These are phyloP conservation scores for Leucocoprinus leucothites DNA, from an alignment of 768 basidiomycete genomes.

Conservation along the genomic window DNA sequence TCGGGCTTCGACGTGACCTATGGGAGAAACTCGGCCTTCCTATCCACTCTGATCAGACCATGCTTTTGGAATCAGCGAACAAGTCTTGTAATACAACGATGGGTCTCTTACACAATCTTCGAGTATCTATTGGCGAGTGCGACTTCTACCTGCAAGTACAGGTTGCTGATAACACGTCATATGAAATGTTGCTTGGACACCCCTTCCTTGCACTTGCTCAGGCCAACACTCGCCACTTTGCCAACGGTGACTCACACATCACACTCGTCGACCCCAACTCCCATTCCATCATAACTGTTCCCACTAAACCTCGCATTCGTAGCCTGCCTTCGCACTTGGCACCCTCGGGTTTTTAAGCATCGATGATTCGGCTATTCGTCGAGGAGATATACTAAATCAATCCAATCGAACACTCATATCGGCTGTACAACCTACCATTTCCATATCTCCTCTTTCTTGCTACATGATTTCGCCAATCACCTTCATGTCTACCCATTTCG, in stretches of 20 bases:
- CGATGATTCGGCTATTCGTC: neutral
- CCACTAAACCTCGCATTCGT: no score
- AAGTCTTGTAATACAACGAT: slow-evolving; percentile 13
- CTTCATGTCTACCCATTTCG: no score
- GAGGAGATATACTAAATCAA: neutral
- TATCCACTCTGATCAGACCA: neutral
- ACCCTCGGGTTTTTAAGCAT: neutral
- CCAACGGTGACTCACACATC: slow-evolving; percentile 1
- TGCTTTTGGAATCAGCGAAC: slow-evolving; percentile 20
- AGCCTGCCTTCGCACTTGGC: no score
- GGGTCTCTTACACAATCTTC: slow-evolving; percentile 16
- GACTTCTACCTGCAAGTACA: slow-evolving; percentile 20
- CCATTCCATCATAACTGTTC: slow-evolving; percentile 9
- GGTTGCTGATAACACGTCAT: slow-evolving; percentile 18
- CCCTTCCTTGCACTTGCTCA: slow-evolving; percentile 12
- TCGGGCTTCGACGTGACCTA: no score
- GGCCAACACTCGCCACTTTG: slow-evolving; percentile 3
- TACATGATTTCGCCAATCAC: no score
- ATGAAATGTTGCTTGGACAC: slow-evolving; percentile 19
- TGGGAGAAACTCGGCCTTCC: no score
- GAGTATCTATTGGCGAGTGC: slow-evolving; percentile 13
- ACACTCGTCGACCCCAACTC: slow-evolving; percentile 17
- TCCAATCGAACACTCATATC: neutral
- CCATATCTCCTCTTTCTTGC: no score
- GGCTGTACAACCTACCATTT: no score